These are phyloP conservation scores for Papilionanthe hybrid DNA, from an alignment of 116 monocot genomes.

Conservation along the genomic window DNA sequence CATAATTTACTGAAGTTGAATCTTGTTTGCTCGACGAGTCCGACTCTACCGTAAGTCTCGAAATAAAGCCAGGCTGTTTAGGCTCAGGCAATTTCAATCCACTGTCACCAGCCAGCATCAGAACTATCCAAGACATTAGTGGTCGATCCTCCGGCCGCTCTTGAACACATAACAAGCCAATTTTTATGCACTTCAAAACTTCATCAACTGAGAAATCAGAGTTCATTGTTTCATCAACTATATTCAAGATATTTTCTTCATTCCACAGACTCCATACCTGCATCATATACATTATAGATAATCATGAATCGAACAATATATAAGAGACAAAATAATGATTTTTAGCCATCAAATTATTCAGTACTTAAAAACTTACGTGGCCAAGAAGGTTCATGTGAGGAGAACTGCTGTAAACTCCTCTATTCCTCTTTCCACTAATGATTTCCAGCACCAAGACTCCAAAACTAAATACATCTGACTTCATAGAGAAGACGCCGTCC, in stretches of 20 bases:
- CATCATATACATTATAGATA: background rate
- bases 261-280: constrained; percentile 50
- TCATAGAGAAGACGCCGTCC: constrained; percentile 1
- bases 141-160: constrained; percentile 47
- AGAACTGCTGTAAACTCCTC: background rate
- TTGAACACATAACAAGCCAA: constrained; percentile 50
- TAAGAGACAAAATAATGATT: background rate
- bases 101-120: constrained; percentile 34
- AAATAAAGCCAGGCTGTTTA: constrained; percentile 7
- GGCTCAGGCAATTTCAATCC: constrained; percentile 5
- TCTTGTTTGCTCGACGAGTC: no score
- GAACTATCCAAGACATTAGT: constrained; percentile 28
- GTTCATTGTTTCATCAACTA: constrained; percentile 20
- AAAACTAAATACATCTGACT: constrained; percentile 15
- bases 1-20: no score
- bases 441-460: constrained; percentile 14
- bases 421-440: constrained; percentile 5
- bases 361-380: constrained; percentile 22
- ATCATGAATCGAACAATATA: no score
- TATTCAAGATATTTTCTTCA: constrained; percentile 17
- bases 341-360: background rate
- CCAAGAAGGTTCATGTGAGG: constrained; percentile 22
- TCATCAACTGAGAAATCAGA: constrained; percentile 11
- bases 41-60: no score
- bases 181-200: constrained; percentile 26